These are phyloP conservation scores for Aspergillus luchuensis DNA, from an alignment of 2,329 filamentous ascomycete genomes.

Conservation along the genomic window DNA sequence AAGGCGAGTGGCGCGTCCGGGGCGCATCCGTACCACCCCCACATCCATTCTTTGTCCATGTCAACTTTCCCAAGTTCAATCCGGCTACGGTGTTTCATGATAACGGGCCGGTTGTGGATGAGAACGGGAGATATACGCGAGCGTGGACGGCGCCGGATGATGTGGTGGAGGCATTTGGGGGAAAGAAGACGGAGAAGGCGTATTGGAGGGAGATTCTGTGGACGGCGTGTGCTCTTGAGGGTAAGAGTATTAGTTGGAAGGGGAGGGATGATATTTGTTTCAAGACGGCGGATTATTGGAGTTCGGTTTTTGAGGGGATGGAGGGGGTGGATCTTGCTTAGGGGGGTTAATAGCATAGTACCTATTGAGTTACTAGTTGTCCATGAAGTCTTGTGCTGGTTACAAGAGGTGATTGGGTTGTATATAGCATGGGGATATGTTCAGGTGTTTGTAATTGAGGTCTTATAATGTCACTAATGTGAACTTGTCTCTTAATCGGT, in stretches of 20 bases:
- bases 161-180: constrained; percentile 29
- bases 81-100: constrained; percentile 34
- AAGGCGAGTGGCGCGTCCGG: constrained; percentile 32
- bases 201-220: constrained; percentile 33
- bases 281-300: constrained; percentile 19
- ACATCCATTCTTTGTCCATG: constrained; percentile 39
- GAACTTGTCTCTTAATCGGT: no score
- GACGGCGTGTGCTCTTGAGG: constrained; percentile 33
- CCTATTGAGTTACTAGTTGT: no score
- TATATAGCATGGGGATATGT: no score
- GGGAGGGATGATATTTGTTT: constrained; percentile 20
- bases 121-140: constrained; percentile 19
- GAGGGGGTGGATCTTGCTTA: neutral
- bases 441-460: no score
- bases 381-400: neutral
- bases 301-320: neutral
- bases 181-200: constrained; percentile 33
- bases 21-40: constrained; percentile 34
- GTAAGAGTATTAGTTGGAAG: constrained; percentile 29
- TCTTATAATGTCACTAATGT: no score
- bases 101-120: constrained; percentile 23
- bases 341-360: no score
- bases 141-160: constrained; percentile 30
- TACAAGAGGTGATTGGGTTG: neutral
- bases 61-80: constrained; percentile 34